Evolutionary conservation across 1,139 yeast genomes (phyloP).

Genomic region (Insectozyma bohioensis): DNA sequence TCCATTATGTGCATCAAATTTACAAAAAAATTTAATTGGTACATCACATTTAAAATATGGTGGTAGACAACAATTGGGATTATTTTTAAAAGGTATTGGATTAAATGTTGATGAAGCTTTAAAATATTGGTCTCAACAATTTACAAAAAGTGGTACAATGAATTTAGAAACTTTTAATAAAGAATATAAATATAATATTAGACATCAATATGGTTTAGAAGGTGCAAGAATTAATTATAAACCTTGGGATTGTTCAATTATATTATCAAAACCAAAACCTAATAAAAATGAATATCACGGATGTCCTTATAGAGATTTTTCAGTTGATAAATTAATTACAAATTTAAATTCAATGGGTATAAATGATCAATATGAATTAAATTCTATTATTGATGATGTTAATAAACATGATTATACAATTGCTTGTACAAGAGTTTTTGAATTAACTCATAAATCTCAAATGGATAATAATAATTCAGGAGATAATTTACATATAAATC

Average conservation of each 20-base stretch:
- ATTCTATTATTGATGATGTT: constrained; percentile 65
- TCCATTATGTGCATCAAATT: constrained; percentile 79
- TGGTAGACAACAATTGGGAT: constrained; percentile 83
- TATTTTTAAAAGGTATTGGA: constrained; percentile 89
- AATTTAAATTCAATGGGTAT: constrained; percentile 70
- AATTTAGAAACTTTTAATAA: constrained; percentile 77
- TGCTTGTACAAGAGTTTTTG: constrained; percentile 91
- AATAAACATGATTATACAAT: constrained; percentile 68
- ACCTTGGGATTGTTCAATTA: constrained; percentile 83
- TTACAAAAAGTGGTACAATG: constrained; percentile 52
- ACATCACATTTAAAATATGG: constrained; percentile 75
- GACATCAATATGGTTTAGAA: constrained; percentile 89
- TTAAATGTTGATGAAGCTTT: constrained; percentile 84
- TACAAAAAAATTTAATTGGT: constrained; percentile 59
- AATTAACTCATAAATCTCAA: constrained; percentile 62
- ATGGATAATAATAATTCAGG: constrained; percentile 16
- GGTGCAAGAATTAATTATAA: constrained; percentile 84
- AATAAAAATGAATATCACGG: constrained; percentile 79
- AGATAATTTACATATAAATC: constrained; percentile 61
- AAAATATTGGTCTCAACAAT: constrained; percentile 77
- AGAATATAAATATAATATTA: constrained; percentile 82
- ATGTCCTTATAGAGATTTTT: constrained; percentile 84
- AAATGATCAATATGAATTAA: constrained; percentile 59
- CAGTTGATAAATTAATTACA: constrained; percentile 55
- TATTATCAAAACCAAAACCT: constrained; percentile 72